phyloP scores from a whole-genome alignment of 495 filamentous ascomycete genomes.

The Pseudomonodictys pantanalensis region DNA sequence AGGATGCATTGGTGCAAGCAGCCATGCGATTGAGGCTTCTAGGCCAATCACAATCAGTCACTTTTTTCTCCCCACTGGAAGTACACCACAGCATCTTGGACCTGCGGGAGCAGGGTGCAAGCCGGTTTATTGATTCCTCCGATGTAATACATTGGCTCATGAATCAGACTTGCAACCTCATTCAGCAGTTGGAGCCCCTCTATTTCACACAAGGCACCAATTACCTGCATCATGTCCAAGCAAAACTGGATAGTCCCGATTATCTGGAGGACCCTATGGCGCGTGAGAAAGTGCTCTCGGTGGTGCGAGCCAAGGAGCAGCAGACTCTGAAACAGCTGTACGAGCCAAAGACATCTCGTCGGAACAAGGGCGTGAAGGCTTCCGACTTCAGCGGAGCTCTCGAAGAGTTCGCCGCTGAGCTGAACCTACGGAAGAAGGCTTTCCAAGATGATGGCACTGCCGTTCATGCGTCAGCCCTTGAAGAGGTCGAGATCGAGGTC shows the following conservation, averaged over 20 bases:
- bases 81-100: slow-evolving; percentile 46
- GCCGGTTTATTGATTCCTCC: slow-evolving; percentile 42
- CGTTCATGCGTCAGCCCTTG: slow-evolving; percentile 44
- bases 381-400: slow-evolving; percentile 21
- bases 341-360: slow-evolving; percentile 32
- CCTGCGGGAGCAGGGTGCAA: slow-evolving; percentile 1
- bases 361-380: slow-evolving; percentile 2
- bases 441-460: slow-evolving; percentile 36
- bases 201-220: slow-evolving; percentile 58
- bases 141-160: slow-evolving; percentile 61
- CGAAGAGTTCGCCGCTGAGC: slow-evolving; percentile 33
- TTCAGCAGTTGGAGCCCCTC: slow-evolving; percentile 54
- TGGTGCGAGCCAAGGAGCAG: slow-evolving; percentile 45
- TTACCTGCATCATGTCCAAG: slow-evolving; percentile 49
- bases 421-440: slow-evolving; percentile 30
- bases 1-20: slow-evolving; percentile 66
- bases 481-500: slow-evolving; percentile 58
- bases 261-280: slow-evolving; percentile 39
- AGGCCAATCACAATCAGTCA: slow-evolving; percentile 19
- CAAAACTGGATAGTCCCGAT: slow-evolving; percentile 32
- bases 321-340: slow-evolving; percentile 51
- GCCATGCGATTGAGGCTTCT: slow-evolving; percentile 34
- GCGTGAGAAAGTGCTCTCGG: slow-evolving; percentile 40
- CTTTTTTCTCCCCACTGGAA: slow-evolving; percentile 50
- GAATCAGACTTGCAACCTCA: slow-evolving; percentile 57